These are phyloP conservation scores for Termitomyces sp. DNA, from an alignment of 768 basidiomycete genomes.

Conservation along the genomic window DNA sequence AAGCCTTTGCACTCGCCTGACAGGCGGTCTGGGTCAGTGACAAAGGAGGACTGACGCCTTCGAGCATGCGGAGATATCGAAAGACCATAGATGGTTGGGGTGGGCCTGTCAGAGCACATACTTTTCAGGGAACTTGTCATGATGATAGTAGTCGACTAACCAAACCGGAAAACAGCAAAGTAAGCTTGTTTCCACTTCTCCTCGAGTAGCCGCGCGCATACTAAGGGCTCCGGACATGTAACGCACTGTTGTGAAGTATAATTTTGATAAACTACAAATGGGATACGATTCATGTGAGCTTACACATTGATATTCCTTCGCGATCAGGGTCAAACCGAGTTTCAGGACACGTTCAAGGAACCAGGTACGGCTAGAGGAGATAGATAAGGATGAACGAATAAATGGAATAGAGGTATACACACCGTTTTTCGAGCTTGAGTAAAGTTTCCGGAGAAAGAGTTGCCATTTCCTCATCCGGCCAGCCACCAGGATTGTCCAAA, in stretches of 20 bases:
- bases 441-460: conserved; percentile 80
- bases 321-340: conserved; percentile 76
- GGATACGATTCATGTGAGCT: conserved; percentile 16
- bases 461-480: conserved; percentile 73
- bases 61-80: conserved; percentile 85
- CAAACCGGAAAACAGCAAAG: conserved; percentile 81
- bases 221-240: conserved; percentile 75
- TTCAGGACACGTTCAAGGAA: conserved; percentile 93
- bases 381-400: neutral
- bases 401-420: conserved; percentile 12
- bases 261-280: neutral
- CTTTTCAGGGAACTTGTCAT: neutral
- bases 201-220: conserved; percentile 80
- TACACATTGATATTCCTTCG: conserved; percentile 96
- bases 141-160: conserved; percentile 27
- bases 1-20: conserved; percentile 86
- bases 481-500: conserved; percentile 87
- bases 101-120: conserved; percentile 43
- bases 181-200: conserved; percentile 94
- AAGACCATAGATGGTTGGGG: conserved; percentile 91
- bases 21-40: conserved; percentile 83
- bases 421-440: conserved; percentile 87
- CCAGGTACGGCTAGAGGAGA: conserved; percentile 70
- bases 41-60: conserved; percentile 86
- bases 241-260: conserved; percentile 46